A percentile compares a stretch with the other conserved stretches of the same genome.
Conservation (phyloP, 139 green algal species). For the Asterochloris erici region DNA sequence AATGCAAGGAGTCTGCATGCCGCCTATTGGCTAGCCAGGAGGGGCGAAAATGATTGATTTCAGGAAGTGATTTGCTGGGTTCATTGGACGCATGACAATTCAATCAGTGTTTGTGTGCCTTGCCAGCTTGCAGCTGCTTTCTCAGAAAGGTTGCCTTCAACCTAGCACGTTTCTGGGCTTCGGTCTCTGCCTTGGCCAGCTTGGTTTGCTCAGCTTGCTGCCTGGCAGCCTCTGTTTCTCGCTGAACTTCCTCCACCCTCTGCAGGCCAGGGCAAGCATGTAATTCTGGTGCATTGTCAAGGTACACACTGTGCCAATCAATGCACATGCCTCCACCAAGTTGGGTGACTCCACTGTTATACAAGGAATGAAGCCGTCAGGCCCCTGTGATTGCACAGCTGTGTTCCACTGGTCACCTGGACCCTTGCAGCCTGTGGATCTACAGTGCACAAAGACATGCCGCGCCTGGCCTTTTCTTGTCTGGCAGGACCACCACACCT, state of each 20-base stretch:
- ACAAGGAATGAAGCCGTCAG: too few relatives aligned
- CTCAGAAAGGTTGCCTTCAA: slow-evolving; percentile 59
- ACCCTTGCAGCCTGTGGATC: too few relatives aligned
- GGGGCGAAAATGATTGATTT: too few relatives aligned
- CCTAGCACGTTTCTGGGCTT: slow-evolving; percentile 33
- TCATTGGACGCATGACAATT: too few relatives aligned
- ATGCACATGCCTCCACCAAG: background rate
- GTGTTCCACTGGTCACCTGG: too few relatives aligned
- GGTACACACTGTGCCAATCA: background rate
- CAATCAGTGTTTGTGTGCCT: background rate
- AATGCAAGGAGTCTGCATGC: too few relatives aligned
- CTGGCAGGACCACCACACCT: background rate
- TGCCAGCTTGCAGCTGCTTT: slow-evolving; percentile 35
- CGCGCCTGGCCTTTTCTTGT: background rate
- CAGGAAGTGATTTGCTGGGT: too few relatives aligned
- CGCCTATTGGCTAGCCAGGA: too few relatives aligned
- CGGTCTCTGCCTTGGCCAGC: slow-evolving; percentile 33
- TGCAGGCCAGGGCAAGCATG: slow-evolving; percentile 1
- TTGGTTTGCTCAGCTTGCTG: slow-evolving; percentile 31
- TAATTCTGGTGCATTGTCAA: background rate
- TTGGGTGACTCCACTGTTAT: too few relatives aligned
- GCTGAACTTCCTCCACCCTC: slow-evolving; percentile 36
- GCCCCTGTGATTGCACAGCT: too few relatives aligned
- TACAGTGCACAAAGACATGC: too few relatives aligned
- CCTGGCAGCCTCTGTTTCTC: slow-evolving; percentile 38